These are phyloP conservation scores for Beauveria scarabaeidicola DNA, from an alignment of 2,329 filamentous ascomycete species.

Conservation along the genomic window DNA sequence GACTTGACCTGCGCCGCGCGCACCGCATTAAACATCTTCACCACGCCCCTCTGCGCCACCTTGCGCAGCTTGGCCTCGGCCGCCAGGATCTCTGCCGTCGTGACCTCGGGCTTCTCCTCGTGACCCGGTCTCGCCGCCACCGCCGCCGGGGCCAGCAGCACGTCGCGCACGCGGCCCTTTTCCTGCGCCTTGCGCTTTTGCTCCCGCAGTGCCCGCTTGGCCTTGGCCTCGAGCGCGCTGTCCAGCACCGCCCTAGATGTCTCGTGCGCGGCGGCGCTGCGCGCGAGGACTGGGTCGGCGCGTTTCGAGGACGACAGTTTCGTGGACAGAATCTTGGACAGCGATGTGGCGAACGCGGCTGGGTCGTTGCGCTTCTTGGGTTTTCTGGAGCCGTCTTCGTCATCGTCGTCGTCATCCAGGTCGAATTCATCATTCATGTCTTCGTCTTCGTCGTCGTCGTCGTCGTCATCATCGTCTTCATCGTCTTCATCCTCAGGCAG, in stretches of 20 bases:
- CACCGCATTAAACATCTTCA: constrained; percentile 94
- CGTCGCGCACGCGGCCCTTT: constrained; percentile 81
- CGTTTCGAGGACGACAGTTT: constrained; percentile 78
- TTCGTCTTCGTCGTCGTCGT: constrained; percentile 33
- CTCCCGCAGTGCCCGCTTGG: constrained; percentile 66
- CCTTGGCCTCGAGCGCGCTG: constrained; percentile 71
- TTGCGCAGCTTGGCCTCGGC: constrained; percentile 75
- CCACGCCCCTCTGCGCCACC: constrained; percentile 85
- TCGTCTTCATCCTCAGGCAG: constrained; percentile 19
- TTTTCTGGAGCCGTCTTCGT: constrained; percentile 32
- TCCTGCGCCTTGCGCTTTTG: constrained; percentile 74
- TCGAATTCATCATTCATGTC: constrained; percentile 28
- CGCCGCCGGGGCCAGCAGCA: constrained; percentile 57
- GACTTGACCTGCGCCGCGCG: constrained; percentile 86
- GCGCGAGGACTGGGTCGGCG: constrained; percentile 81
- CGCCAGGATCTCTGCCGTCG: constrained; percentile 50
- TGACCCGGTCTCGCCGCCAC: constrained; percentile 31
- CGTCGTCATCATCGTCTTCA: constrained; percentile 17
- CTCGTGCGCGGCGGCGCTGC: constrained; percentile 66
- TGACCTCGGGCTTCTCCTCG: constrained; percentile 26
- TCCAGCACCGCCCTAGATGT: constrained; percentile 67
- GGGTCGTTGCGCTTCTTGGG: constrained; percentile 85
- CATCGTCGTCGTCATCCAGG: constrained; percentile 20
- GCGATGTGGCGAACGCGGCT: constrained; percentile 80
- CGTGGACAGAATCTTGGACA: constrained; percentile 84